Percentiles rank a stretch among this genome's conserved stretches.
Conservation (phyloP, 371 early-diverging fungal genomes). For the Actinomucor elegans region DNA sequence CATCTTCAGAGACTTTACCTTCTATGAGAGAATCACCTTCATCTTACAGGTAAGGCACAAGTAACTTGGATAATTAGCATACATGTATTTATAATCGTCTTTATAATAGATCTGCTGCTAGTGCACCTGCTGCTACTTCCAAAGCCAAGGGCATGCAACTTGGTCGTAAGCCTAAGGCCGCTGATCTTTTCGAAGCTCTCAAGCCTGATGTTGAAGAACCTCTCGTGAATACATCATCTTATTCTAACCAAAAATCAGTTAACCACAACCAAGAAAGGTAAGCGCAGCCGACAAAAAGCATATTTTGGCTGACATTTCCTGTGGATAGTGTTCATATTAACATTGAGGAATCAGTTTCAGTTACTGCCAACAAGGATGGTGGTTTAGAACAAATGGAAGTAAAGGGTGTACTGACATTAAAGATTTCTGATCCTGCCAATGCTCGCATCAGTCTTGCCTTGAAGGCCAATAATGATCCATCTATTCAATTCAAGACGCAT, state of each 20-base stretch:
- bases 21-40: conserved; percentile 29
- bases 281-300: background rate
- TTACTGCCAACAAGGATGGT: conserved; percentile 87
- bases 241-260: conserved; percentile 6
- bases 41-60: conserved; percentile 16
- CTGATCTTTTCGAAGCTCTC: conserved; percentile 82
- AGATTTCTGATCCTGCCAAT: conserved; percentile 65
- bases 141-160: conserved; percentile 91
- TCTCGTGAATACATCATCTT: conserved; percentile 19
- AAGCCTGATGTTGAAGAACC: conserved; percentile 72
- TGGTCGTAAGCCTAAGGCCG: conserved; percentile 83
- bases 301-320: background rate
- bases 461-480: conserved; percentile 51
- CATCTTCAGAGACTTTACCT: conserved; percentile 48
- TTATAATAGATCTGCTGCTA: conserved; percentile 20
- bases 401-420: conserved; percentile 85
- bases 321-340: conserved; percentile 75
- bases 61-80: too few relatives aligned
- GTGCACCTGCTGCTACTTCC: conserved; percentile 43
- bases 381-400: conserved; percentile 90
- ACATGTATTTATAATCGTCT: background rate
- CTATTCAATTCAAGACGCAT: conserved; percentile 90
- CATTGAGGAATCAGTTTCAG: conserved; percentile 85
- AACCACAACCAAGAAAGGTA: conserved; percentile 25
- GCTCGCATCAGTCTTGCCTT: conserved; percentile 63